Percentiles rank a stretch among this genome's conserved stretches.
Conservation (phyloP, 163 green algal species). For the Chloromonas sp. region DNA sequence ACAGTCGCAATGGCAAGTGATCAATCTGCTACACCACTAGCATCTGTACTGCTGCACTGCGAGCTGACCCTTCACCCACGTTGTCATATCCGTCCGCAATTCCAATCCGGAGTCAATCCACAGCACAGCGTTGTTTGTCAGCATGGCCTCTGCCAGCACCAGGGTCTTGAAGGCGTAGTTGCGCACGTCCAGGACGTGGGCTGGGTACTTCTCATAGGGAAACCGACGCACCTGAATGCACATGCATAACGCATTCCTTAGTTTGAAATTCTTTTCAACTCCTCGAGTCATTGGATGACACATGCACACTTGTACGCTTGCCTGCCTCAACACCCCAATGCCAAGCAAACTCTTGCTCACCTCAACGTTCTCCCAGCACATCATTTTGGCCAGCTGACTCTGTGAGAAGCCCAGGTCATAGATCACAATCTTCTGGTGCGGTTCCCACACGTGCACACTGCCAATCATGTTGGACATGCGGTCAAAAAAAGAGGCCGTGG, state of each 20-base stretch:
- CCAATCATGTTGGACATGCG: conserved; percentile 32
- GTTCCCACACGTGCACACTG: conserved; percentile 28
- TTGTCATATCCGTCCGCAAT: conserved; percentile 12
- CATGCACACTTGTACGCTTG: too few species aligned
- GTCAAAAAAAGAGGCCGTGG: conserved; percentile 30
- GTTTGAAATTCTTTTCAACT: too few species aligned
- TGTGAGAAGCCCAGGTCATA: conserved; percentile 39
- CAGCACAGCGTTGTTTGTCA: neutral
- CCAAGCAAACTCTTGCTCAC: neutral
- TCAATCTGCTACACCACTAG: neutral
- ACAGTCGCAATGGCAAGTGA: neutral
- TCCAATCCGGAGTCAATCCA: conserved; percentile 25
- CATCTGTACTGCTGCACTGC: too few species aligned
- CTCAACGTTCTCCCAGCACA: conserved; percentile 23
- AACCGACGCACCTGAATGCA: conserved; percentile 17
- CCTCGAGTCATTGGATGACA: too few species aligned
- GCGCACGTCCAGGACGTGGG: conserved; percentile 15
- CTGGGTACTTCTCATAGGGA: conserved; percentile 25
- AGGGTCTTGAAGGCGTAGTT: conserved; percentile 41
- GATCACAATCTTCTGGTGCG: conserved; percentile 17
- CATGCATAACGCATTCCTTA: neutral
- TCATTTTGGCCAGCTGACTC: conserved; percentile 24
- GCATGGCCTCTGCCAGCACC: conserved; percentile 19
- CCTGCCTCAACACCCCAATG: too few species aligned
- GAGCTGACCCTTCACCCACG: neutral